Evolutionary conservation across 805 yeast species (phyloP), one percentile per base, ranked within the genome.

Genomic region (Candida xiaguanensis): DNA sequence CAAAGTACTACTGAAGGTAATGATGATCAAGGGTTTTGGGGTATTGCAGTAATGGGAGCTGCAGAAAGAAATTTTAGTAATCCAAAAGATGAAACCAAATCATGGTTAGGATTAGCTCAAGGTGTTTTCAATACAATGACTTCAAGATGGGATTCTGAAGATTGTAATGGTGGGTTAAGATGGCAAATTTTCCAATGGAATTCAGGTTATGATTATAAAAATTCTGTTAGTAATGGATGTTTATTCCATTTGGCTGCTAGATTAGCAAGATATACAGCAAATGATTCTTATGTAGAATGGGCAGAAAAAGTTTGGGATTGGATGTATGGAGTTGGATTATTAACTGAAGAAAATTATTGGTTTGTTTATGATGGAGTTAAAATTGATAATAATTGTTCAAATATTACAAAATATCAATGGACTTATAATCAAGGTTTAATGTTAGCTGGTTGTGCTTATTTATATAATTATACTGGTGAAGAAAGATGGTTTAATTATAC

Each of bases 21-120:
- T 57, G 99, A 91, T 72, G 98, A 91, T 69, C 98, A 91, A 67
- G 96, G 86, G 2, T 88, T 91, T 59, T 91, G 98, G 98, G 98
- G 96, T 4, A 70, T 93, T 44, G 84, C 95, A 1, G 95, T 80
- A 3, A 87, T 91, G 84, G 81, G 78, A 20, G 97, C 97, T 1
- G 95, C 95, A 0, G 98, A 91, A 60, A 73, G 82, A 56, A 87
- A 87, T 63, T 89, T 89, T 56, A 67, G 86, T 1, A 78, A 82
- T 52, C 70, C 72, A 4, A 43, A 41, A 2, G 65, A 65, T 41
- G 53, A 56, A 22, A 47, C 43, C 11, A 58, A 61, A 42, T 58
- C 59, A 2, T 68, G 74, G 74, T 59, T 68, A 30, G 48, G 65
- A 13, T 56, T 67, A 45, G 53, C 66, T 22, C 73, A 67, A 48